Conservation (phyloP, 805 yeast genomes). For the Teunomyces pallodes region DNA sequence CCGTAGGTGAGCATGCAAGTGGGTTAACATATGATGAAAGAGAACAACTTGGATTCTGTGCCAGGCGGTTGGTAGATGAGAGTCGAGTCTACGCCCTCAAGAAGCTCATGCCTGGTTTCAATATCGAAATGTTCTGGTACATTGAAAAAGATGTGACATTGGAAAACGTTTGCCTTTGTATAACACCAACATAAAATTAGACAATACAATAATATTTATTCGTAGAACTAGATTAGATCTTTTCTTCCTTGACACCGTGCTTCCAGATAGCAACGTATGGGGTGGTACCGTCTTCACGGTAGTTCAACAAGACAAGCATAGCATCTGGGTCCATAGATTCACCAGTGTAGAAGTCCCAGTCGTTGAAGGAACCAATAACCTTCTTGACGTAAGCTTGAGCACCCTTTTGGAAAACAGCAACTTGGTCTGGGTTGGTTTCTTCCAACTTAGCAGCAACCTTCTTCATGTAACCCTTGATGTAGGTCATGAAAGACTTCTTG, state of each 20-base stretch:
- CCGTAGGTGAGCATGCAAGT: conserved; percentile 36
- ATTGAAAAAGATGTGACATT: conserved; percentile 55
- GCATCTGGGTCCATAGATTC: conserved; percentile 99
- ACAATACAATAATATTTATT: conserved; percentile 2
- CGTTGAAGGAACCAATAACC: conserved; percentile 91
- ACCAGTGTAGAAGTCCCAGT: conserved; percentile 99
- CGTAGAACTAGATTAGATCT: conserved; percentile 55
- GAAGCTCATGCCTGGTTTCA: conserved; percentile 29
- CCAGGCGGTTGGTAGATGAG: conserved; percentile 73
- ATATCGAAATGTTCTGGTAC: conserved; percentile 56
- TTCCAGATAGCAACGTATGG: conserved; percentile 98
- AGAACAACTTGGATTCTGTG: conserved; percentile 59
- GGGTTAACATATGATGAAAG: conserved; percentile 47
- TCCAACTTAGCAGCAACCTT: conserved; percentile 85
- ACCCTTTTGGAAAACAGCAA: conserved; percentile 93
- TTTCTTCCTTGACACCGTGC: conserved; percentile 89
- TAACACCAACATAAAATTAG: conserved; percentile 1
- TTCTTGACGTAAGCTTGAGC: conserved; percentile 96
- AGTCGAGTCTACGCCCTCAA: conserved; percentile 56
- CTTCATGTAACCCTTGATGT: conserved; percentile 99
- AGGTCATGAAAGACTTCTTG: conserved; percentile 95
- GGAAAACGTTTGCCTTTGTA: conserved; percentile 62
- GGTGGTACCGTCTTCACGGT: conserved; percentile 99
- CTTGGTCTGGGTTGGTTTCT: conserved; percentile 84
- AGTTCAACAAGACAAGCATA: conserved; percentile 96